Evolutionary conservation across 164 flowering plant species (phyloP).

Genomic region (Dillenia suffruticosa): DNA sequence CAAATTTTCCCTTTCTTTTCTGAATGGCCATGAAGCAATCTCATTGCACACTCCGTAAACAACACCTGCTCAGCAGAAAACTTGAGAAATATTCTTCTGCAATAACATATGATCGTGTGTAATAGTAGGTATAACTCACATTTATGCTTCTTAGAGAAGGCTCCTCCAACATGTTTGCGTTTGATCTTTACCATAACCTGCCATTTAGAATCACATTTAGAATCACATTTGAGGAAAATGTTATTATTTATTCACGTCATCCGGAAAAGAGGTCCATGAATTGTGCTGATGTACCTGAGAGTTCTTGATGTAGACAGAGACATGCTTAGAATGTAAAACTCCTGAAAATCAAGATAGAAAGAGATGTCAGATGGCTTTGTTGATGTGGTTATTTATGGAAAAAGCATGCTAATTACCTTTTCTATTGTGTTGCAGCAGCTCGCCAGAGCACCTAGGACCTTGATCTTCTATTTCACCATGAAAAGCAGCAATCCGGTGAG

Average conservation of each 20-base stretch:
- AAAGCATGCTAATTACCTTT: slow-evolving; percentile 45
- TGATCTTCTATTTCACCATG: slow-evolving; percentile 24
- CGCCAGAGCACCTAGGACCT: slow-evolving; percentile 50
- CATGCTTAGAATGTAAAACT: slow-evolving; percentile 48
- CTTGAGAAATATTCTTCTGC: not conserved
- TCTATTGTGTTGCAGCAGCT: slow-evolving; percentile 49
- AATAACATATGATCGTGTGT: no score
- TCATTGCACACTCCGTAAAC: slow-evolving; percentile 75
- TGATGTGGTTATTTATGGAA: not conserved
- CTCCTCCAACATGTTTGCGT: slow-evolving; percentile 83
- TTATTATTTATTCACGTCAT: not conserved
- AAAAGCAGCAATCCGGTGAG: slow-evolving; percentile 18
- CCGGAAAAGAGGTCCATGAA: not conserved
- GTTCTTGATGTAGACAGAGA: slow-evolving; percentile 61
- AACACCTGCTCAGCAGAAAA: slow-evolving; percentile 37
- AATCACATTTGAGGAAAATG: not conserved
- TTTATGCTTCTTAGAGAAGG: slow-evolving; percentile 79
- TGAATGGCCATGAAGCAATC: slow-evolving; percentile 46
- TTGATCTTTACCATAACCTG: slow-evolving; percentile 75
- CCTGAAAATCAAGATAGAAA: slow-evolving; percentile 36
- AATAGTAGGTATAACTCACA: slow-evolving; percentile 33
- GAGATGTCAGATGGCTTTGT: not conserved
- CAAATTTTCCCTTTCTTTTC: slow-evolving; percentile 42
- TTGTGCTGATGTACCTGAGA: slow-evolving; percentile 37
- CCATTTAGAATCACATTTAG: not conserved